Percentiles rank a stretch among this genome's conserved stretches.
phyloP scores from a whole-genome alignment of 345 rosid genomes.

The Dipteronia dyeriana region DNA sequence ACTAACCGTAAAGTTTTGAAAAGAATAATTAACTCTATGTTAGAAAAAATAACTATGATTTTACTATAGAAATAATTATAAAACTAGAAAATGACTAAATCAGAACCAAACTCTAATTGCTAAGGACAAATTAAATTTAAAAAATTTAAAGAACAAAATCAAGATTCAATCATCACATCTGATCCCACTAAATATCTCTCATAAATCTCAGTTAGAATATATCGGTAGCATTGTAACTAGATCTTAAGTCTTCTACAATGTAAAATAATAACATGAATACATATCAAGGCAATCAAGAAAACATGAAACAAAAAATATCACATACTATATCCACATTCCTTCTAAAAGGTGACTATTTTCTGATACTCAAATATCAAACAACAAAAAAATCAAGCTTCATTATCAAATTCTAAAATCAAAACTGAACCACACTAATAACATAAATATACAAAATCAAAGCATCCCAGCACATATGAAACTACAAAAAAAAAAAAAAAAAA shows the following conservation, averaged over 20 bases:
- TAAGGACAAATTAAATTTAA: background rate
- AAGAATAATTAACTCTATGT: background rate
- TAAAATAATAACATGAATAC: background rate
- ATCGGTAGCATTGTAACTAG: background rate
- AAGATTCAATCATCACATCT: background rate
- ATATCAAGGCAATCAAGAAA: no score
- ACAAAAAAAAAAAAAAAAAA: background rate
- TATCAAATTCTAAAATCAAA: no score
- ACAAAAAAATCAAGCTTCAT: no score
- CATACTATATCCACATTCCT: no score
- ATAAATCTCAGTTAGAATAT: background rate
- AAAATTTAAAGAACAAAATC: background rate
- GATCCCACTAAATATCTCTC: background rate
- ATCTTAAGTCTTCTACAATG: background rate
- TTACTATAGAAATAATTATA: background rate
- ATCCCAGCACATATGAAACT: no score
- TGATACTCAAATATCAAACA: no score
- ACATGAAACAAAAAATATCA: no score
- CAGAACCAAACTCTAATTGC: conserved; percentile 1
- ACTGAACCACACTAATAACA: no score
- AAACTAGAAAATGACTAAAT: background rate
- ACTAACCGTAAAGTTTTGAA: background rate
- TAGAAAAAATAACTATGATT: background rate
- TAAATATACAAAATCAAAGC: no score
- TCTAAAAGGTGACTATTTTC: no score